Conservation (phyloP, 495 filamentous ascomycete genomes). For the Annulohypoxylon nitens region DNA sequence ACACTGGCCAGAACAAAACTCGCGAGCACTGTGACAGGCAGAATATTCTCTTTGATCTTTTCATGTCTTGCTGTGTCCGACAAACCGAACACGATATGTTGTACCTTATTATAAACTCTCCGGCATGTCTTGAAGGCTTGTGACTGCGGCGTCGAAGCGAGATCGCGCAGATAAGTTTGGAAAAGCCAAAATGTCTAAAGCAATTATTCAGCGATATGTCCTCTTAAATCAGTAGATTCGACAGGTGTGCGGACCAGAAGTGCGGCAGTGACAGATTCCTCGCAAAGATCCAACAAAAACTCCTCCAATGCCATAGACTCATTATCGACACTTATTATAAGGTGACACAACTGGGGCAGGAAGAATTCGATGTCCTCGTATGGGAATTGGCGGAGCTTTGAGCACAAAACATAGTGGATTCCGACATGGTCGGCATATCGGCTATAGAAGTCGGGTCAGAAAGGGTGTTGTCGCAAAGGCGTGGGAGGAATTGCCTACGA, state of each 20-base stretch:
- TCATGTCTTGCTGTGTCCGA: slow-evolving; percentile 71
- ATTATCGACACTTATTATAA: slow-evolving; percentile 82
- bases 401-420: slow-evolving; percentile 83
- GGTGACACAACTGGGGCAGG: slow-evolving; percentile 82
- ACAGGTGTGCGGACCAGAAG: slow-evolving; percentile 68
- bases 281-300: slow-evolving; percentile 82
- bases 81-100: slow-evolving; percentile 80
- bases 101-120: slow-evolving; percentile 82
- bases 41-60: slow-evolving; percentile 78
- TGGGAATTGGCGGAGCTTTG: slow-evolving; percentile 81
- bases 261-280: slow-evolving; percentile 82
- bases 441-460: slow-evolving; percentile 57
- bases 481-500: slow-evolving; percentile 66
- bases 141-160: slow-evolving; percentile 74
- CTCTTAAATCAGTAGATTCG: slow-evolving; percentile 14
- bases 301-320: slow-evolving; percentile 87
- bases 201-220: slow-evolving; percentile 40
- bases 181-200: slow-evolving; percentile 84
- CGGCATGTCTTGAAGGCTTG: slow-evolving; percentile 78
- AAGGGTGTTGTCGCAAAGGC: slow-evolving; percentile 9
- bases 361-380: slow-evolving; percentile 90
- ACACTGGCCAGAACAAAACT: slow-evolving; percentile 77
- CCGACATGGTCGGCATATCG: slow-evolving; percentile 86
- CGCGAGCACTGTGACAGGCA: slow-evolving; percentile 77
- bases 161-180: slow-evolving; percentile 83